phyloP scores from a whole-genome alignment of 2,329 filamentous ascomycete species.

The Talaromyces sp. region DNA sequence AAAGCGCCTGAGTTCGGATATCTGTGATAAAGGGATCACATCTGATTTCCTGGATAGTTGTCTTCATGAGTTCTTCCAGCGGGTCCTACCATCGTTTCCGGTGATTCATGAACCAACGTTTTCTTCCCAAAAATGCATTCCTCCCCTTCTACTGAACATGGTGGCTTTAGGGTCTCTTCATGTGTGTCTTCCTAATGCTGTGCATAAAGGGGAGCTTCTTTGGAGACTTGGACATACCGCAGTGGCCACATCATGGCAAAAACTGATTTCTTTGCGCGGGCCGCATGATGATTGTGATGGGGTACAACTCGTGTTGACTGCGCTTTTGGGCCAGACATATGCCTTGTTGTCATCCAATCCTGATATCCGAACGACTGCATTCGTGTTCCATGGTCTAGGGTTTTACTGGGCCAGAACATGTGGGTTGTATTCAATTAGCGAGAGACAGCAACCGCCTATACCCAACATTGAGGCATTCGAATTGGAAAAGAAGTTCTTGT shows the following conservation, averaged over 20 bases:
- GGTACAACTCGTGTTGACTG: constrained; percentile 39
- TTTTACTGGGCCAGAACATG: constrained; percentile 44
- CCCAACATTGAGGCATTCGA: constrained; percentile 26
- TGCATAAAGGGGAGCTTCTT: constrained; percentile 39
- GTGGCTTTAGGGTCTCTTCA: constrained; percentile 28
- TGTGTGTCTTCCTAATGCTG: constrained; percentile 37
- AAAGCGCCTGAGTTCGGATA: constrained; percentile 39
- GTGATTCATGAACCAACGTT: no score
- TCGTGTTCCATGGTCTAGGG: constrained; percentile 39
- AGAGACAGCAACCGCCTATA: constrained; percentile 24
- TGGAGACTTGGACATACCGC: constrained; percentile 42
- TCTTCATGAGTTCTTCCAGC: constrained; percentile 43
- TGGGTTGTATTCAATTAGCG: constrained; percentile 34
- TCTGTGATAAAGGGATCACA: constrained; percentile 38
- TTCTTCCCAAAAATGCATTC: no score
- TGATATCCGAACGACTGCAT: constrained; percentile 37
- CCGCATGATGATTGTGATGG: constrained; percentile 26
- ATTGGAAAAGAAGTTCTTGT: constrained; percentile 35
- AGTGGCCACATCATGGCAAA: constrained; percentile 43
- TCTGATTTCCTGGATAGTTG: constrained; percentile 43
- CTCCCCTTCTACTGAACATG: no score
- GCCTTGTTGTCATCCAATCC: constrained; percentile 35
- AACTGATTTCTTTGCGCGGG: constrained; percentile 37
- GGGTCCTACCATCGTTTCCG: constrained; percentile 32
- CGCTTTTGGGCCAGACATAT: constrained; percentile 39